Conservation (phyloP, 495 filamentous ascomycete species). For the Amniculicola lignicola region DNA sequence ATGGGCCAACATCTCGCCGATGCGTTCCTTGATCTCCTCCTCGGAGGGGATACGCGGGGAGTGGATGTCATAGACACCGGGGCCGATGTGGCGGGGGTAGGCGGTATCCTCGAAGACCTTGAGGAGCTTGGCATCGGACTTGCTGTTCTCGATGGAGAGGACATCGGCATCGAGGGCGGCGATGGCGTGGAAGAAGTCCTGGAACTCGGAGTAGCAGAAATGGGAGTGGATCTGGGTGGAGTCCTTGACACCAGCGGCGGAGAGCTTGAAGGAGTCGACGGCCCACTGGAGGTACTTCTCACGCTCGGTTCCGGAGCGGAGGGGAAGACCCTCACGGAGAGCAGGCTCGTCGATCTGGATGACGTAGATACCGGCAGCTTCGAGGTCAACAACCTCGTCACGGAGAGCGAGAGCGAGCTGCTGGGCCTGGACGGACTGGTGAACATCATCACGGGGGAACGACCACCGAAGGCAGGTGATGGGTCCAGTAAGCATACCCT, state of each 20-base stretch:
- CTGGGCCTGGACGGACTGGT: conserved; percentile 97
- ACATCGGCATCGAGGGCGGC: conserved; percentile 97
- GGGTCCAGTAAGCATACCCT: conserved; percentile 99
- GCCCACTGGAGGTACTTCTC: conserved; percentile 95
- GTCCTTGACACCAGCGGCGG: conserved; percentile 84
- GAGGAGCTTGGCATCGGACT: conserved; percentile 98
- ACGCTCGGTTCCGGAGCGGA: conserved; percentile 86
- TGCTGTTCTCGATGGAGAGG: conserved; percentile 98
- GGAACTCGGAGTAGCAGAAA: conserved; percentile 99
- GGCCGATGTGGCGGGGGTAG: conserved; percentile 95
- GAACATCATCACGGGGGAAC: conserved; percentile 98
- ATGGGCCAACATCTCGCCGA: conserved; percentile 88
- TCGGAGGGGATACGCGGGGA: conserved; percentile 90
- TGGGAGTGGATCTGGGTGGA: conserved; percentile 98
- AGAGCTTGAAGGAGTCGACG: conserved; percentile 92
- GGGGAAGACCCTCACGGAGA: conserved; percentile 97
- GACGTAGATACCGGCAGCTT: conserved; percentile 90
- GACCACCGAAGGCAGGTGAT: conserved; percentile 99
- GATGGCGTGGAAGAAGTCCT: conserved; percentile 99
- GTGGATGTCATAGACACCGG: conserved; percentile 99
- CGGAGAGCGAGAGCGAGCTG: conserved; percentile 97
- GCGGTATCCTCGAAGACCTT: conserved; percentile 96
- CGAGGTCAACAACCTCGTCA: conserved; percentile 96
- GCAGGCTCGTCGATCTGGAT: conserved; percentile 99
- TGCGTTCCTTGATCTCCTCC: conserved; percentile 95